Evolutionary conservation across 2,329 filamentous ascomycete species (phyloP), one percentile per base, ranked within the genome.

Genomic region (Trichoderma oligosporum): DNA sequence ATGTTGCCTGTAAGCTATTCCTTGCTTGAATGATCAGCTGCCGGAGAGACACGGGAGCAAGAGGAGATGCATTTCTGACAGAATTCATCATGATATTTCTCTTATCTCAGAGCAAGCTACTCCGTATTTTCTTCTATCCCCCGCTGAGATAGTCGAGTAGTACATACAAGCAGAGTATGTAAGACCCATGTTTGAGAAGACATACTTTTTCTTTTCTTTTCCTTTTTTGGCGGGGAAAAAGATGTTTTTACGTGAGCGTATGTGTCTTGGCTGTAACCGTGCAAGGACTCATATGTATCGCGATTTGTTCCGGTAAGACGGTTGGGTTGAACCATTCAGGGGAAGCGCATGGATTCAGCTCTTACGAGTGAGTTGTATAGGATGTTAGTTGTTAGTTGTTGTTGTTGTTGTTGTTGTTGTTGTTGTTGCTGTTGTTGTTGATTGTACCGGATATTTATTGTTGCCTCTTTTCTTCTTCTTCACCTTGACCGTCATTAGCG

Each of bases 161-260:
- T n/a, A n/a, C n/a, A n/a, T n/a, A n/a, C n/a, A n/a, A n/a, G n/a
- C n/a, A n/a, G n/a, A n/a, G n/a, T n/a, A n/a, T n/a, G n/a, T n/a
- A n/a, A n/a, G n/a, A 25, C 49, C 49, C 39, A 27, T 42, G 39
- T n/a, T 16, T n/a, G n/a, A n/a, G n/a, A 35, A 54, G 49, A 44
- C 29, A 54, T 54, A 29, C 25, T 45, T 45, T 29, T 18, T 18
- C 8, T 12, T 1, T 18, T 2, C 16, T 16, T 44, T 35, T 5
- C 11, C 16, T 36, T 45, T 22, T 36, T 20, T 22, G 31, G 39
- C 39, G n/a, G 39, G 24, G 41, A n/a, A 41, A 5, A 27, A 22
- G 24, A n/a, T 39, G 12, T 8, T 49, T 29, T 29, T 29, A 35
- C 16, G 16, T 12, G 47, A 31, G 47, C 46, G 31, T 27, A 18